A percentile compares a stretch with the other conserved stretches of the same genome.
These are phyloP conservation scores for Leccinum huronense DNA, from an alignment of 1,284 basidiomycete species.

Conservation along the genomic window DNA sequence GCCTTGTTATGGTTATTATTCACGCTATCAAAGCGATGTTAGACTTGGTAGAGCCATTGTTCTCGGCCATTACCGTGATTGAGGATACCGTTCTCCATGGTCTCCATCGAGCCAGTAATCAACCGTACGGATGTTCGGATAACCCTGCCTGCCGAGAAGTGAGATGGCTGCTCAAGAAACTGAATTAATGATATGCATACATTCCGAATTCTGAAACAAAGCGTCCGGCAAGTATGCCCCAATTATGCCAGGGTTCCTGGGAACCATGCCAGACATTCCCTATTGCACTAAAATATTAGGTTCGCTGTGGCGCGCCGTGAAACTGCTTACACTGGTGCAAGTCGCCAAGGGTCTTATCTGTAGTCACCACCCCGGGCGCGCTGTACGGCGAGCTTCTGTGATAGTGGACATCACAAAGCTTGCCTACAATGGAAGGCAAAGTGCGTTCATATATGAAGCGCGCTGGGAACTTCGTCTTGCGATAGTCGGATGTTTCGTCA, in stretches of 20 bases:
- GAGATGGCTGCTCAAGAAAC: constrained; percentile 2
- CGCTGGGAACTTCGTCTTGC: constrained; percentile 81
- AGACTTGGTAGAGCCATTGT: constrained; percentile 11
- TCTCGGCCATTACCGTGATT: constrained; percentile 65
- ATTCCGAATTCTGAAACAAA: constrained; percentile 91
- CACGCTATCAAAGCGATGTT: constrained; percentile 41
- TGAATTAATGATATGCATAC: constrained; percentile 41
- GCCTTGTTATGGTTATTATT: constrained; percentile 89
- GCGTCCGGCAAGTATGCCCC: constrained; percentile 80
- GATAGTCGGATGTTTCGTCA: constrained; percentile 78
- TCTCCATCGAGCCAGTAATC: constrained; percentile 80
- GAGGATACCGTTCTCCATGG: constrained; percentile 71
- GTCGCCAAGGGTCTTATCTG: constrained; percentile 78
- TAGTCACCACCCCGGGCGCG: constrained; percentile 70
- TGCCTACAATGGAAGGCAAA: constrained; percentile 69
- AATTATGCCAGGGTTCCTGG: constrained; percentile 88
- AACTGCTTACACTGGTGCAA: constrained; percentile 72
- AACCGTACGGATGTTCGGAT: constrained; percentile 81
- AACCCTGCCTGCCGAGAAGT: constrained; percentile 61
- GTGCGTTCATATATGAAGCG: constrained; percentile 84
- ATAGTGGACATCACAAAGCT: constrained; percentile 69
- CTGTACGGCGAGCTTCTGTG: constrained; percentile 87
- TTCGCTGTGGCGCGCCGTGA: neutral
- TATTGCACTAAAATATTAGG: constrained; percentile 27
- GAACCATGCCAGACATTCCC: constrained; percentile 91